A percentile compares a stretch with the other conserved stretches of the same genome.
Evolutionary conservation across 73 alveolate species (phyloP).

Genomic region (Stentor coeruleus): DNA sequence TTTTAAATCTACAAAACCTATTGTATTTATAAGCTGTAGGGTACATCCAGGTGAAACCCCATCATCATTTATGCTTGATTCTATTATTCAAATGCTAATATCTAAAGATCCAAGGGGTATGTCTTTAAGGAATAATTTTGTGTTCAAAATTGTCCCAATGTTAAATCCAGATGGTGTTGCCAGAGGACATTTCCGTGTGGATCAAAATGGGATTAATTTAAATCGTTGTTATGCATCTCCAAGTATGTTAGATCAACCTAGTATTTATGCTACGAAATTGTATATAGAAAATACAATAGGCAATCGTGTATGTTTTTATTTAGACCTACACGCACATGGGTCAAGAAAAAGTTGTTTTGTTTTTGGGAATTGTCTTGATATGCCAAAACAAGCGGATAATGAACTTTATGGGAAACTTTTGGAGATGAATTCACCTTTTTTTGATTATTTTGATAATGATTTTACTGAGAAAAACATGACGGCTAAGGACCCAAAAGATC

Average conservation of each 20-base stretch:
- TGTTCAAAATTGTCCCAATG: slow-evolving; percentile 48
- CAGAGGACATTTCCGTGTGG: slow-evolving; percentile 55
- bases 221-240: slow-evolving; percentile 55
- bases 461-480: slow-evolving; percentile 63
- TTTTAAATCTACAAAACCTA: slow-evolving; percentile 33
- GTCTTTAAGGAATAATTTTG: slow-evolving; percentile 41
- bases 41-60: slow-evolving; percentile 46
- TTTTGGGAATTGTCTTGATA: slow-evolving; percentile 45
- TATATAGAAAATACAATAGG: slow-evolving; percentile 46
- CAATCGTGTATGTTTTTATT: slow-evolving; percentile 37
- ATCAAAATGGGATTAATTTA: slow-evolving; percentile 38
- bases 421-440: slow-evolving; percentile 48
- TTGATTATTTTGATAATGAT: slow-evolving; percentile 50
- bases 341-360: slow-evolving; percentile 55
- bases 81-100: slow-evolving; percentile 6
- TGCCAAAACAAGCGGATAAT: slow-evolving; percentile 53
- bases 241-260: slow-evolving; percentile 43
- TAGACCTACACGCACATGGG: slow-evolving; percentile 70
- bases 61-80: slow-evolving; percentile 10
- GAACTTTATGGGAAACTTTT: slow-evolving; percentile 58
- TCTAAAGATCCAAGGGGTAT: slow-evolving; percentile 32
- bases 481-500: slow-evolving; percentile 45
- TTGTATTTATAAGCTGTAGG: slow-evolving; percentile 36
- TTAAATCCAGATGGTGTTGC: slow-evolving; percentile 62
- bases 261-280: slow-evolving; percentile 57